Conservation (phyloP, 768 basidiomycete species). For the Xerocomus brunneocitrinus region DNA sequence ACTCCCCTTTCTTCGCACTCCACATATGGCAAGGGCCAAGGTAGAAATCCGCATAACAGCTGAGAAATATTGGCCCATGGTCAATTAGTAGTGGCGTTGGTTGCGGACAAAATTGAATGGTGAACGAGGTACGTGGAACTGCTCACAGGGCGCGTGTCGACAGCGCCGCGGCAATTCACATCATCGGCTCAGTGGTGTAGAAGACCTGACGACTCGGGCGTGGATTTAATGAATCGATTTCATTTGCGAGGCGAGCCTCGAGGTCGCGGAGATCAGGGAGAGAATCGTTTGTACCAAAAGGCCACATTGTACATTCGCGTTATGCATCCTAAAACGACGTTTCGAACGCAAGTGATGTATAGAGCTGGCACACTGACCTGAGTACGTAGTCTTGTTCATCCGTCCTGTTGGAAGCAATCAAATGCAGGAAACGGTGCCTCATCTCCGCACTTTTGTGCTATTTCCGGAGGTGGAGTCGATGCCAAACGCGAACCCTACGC, state of each 20-base stretch:
- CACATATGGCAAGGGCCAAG: background rate
- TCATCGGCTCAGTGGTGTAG: background rate
- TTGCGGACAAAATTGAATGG: slow-evolving; percentile 1
- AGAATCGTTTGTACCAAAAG: background rate
- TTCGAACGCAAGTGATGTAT: background rate
- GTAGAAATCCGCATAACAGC: background rate
- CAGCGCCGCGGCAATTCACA: slow-evolving; percentile 1
- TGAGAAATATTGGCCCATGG: slow-evolving; percentile 22
- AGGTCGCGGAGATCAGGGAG: background rate
- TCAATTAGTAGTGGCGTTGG: slow-evolving; percentile 8
- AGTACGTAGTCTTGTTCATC: background rate
- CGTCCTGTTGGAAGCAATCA: background rate
- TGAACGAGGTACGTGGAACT: background rate
- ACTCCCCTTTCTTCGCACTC: slow-evolving; percentile 3
- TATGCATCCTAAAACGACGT: background rate
- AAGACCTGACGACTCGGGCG: slow-evolving; percentile 1
- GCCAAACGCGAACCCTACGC: background rate
- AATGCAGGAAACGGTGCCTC: background rate
- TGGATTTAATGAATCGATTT: slow-evolving; percentile 4
- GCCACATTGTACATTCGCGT: background rate
- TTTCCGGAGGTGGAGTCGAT: background rate
- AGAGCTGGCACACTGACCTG: background rate
- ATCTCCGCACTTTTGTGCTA: background rate
- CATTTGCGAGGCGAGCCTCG: background rate
- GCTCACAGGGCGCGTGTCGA: slow-evolving; percentile 6